Base-by-base conservation (phyloP, 805 yeast species). In the Ogataea salicorniae region DNA sequence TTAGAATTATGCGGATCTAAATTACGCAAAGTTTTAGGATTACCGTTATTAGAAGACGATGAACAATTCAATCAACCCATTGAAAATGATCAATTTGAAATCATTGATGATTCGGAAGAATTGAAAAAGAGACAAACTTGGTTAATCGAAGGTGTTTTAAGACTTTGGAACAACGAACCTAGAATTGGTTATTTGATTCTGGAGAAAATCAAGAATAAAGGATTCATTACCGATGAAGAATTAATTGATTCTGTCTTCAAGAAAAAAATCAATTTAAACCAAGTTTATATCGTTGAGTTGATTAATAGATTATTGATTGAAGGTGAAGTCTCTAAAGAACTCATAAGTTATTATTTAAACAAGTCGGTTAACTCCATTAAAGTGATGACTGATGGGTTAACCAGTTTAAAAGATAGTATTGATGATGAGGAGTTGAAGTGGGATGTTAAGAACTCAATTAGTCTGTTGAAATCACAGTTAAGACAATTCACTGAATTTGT, bases 101-200 rank as follows among this genome's bases (percentile, higher is more conserved):
- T 60, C 4, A 61, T 56, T 18, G 42, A 47, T 38, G 63, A 57
- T n/a, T 17, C 20, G 8, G 58, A 58, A 4, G 67, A 63, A 29
- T 53, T 53, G 14, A 58, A 57, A 6, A 58, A 62, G 15, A 66
- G 70, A 46, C 72, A 73, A 46, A 44, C 48, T 18, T 73, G 74
- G 72, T 72, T 80, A 11, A 73, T 84, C 39, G 77, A 74, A 23
- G 75, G 83, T 1, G 79, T 84, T 2, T 58, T 86, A 36, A 68
- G 77, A 41, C 80, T 76, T 58, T 86, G 95, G 94, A 73, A 74
- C 48, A 69, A 71, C 41, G 80, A 82, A 48, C 83, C 86, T 1
- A 77, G 82, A 58, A 78, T 80, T 45, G 94, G 87, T 0, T 78
- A 72, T 47, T 67, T 83, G 48, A 76, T 84, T 11, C 62, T 80